Conservation (phyloP, 495 filamentous ascomycete species). For the Hypoxylon crocopeplum region DNA sequence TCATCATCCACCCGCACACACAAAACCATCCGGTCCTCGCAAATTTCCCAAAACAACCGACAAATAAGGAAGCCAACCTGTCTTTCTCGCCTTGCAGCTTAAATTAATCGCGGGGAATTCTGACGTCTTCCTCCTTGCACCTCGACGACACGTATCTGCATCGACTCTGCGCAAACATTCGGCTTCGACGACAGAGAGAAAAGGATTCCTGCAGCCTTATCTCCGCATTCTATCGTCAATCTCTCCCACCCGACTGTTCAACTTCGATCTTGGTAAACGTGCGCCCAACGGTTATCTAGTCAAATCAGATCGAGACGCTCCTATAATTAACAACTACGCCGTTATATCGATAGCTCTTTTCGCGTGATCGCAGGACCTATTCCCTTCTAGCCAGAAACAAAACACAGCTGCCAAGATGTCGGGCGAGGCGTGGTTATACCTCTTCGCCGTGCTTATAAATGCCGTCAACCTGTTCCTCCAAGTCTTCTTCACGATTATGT, state of each 20-base stretch:
- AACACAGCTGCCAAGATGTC: slow-evolving; percentile 74
- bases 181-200: background rate
- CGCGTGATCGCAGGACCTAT: slow-evolving; percentile 1
- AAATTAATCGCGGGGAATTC: slow-evolving; percentile 32
- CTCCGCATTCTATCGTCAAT: slow-evolving; percentile 25
- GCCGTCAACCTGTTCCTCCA: slow-evolving; percentile 99
- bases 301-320: background rate
- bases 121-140: slow-evolving; percentile 7
- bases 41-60: slow-evolving; percentile 32
- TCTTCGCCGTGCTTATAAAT: slow-evolving; percentile 98
- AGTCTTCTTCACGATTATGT: slow-evolving; percentile 99
- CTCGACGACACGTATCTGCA: slow-evolving; percentile 24
- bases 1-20: slow-evolving; percentile 43
- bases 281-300: slow-evolving; percentile 15
- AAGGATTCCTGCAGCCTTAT: slow-evolving; percentile 34
- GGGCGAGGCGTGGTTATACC: slow-evolving; percentile 98
- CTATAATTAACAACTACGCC: background rate
- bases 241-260: slow-evolving; percentile 11
- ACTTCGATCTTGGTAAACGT: slow-evolving; percentile 5
- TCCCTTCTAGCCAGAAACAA: slow-evolving; percentile 1
- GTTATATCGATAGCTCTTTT: background rate
- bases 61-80: too few species aligned
- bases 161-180: slow-evolving; percentile 11
- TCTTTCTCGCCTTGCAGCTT: slow-evolving; percentile 3
- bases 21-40: slow-evolving; percentile 7